Conservation (phyloP, 2,329 filamentous ascomycete genomes). For the Aspergillus novoparasiticus region DNA sequence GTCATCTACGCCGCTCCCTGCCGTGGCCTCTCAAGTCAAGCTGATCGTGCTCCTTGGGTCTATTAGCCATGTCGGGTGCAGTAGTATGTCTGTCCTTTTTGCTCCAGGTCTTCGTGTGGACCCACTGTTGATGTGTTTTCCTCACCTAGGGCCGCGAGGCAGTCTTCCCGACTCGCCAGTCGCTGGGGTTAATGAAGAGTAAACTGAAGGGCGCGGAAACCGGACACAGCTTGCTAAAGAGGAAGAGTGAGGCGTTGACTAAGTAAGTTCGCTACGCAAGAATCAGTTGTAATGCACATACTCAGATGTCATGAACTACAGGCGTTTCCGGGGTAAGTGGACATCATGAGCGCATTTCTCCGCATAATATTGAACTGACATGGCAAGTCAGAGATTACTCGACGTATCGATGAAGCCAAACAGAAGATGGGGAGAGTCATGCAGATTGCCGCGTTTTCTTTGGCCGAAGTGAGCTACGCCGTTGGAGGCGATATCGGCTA, state of each 20-base stretch:
- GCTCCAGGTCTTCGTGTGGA: not conserved
- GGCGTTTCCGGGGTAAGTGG: slow-evolving; percentile 79
- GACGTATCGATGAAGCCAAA: slow-evolving; percentile 97
- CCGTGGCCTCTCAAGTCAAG: slow-evolving; percentile 18
- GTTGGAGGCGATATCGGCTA: slow-evolving; percentile 95
- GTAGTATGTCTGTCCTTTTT: slow-evolving; percentile 31
- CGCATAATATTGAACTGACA: slow-evolving; percentile 30
- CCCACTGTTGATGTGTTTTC: not conserved
- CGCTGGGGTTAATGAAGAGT: slow-evolving; percentile 92
- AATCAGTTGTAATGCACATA: not conserved
- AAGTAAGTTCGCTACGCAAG: slow-evolving; percentile 63
- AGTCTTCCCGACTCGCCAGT: slow-evolving; percentile 97
- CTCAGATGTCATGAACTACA: slow-evolving; percentile 37
- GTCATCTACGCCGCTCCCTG: slow-evolving; percentile 24
- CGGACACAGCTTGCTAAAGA: slow-evolving; percentile 91
- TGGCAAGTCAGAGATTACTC: slow-evolving; percentile 74
- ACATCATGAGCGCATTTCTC: slow-evolving; percentile 23
- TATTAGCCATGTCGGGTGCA: slow-evolving; percentile 33
- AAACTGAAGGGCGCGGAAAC: slow-evolving; percentile 94
- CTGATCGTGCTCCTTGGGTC: slow-evolving; percentile 6
- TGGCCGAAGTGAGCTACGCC: slow-evolving; percentile 96
- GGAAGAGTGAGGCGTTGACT: slow-evolving; percentile 96
- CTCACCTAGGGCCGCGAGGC: slow-evolving; percentile 78
- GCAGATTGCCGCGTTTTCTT: slow-evolving; percentile 97
- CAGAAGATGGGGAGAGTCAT: slow-evolving; percentile 99